These are phyloP conservation scores for Backusella sp. DNA, from an alignment of 192 early-diverging fungal genomes.

Conservation along the genomic window DNA sequence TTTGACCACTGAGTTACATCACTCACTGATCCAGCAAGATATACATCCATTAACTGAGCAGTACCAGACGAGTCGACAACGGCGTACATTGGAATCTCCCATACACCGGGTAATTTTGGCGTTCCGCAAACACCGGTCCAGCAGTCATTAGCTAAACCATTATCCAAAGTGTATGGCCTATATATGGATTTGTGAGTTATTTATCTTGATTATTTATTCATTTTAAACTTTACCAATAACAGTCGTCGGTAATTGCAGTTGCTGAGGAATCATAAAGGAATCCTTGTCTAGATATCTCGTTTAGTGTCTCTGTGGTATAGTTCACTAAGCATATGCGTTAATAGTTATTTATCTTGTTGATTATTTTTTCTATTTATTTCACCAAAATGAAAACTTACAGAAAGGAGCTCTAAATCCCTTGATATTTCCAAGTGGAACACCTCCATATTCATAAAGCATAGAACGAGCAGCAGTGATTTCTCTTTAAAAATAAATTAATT, in stretches of 20 bases:
- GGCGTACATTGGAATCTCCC: conserved; percentile 65
- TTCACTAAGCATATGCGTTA: conserved; percentile 29
- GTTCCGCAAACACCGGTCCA: conserved; percentile 47
- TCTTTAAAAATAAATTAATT: conserved; percentile 7
- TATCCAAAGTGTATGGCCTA: conserved; percentile 64
- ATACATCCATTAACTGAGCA: conserved; percentile 47
- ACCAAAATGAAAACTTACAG: conserved; percentile 15
- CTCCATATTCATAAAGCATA: conserved; percentile 52
- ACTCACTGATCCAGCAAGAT: conserved; percentile 39
- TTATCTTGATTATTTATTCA: neutral
- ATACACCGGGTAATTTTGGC: conserved; percentile 50
- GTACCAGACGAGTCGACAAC: conserved; percentile 41
- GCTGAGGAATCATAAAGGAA: conserved; percentile 58
- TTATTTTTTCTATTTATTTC: neutral
- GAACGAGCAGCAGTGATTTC: conserved; percentile 41
- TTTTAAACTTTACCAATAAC: conserved; percentile 41
- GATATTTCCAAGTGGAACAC: conserved; percentile 56
- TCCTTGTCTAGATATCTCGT: conserved; percentile 40
- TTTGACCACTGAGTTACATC: conserved; percentile 46
- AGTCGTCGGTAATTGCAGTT: conserved; percentile 40
- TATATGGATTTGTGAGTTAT: neutral
- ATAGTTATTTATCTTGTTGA: neutral
- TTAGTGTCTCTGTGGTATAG: conserved; percentile 47
- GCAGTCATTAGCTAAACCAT: conserved; percentile 61
- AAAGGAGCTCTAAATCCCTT: conserved; percentile 65